Evolutionary conservation across 768 basidiomycete species (phyloP), one percentile per base, ranked within the genome.

Genomic region (Termitomyces sp.): DNA sequence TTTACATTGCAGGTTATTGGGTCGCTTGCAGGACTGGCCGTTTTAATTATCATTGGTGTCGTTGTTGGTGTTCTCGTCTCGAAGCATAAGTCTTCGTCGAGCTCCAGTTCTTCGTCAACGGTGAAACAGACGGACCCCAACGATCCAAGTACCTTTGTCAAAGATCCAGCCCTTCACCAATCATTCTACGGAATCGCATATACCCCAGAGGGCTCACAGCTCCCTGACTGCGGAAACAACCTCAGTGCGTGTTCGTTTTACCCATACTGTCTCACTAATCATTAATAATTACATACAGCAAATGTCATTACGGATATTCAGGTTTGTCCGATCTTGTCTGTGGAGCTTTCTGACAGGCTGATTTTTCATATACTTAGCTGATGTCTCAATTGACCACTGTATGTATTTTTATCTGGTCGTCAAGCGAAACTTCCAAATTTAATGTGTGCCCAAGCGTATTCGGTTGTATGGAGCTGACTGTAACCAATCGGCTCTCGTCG

Each of bases 401-500:
- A 52, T 16, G 64, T 27, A 26, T 39, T 16, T 18, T 27, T 36
- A 18, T n/a, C 5, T 3, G 2, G 8, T 50, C 12, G 8, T 49
- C 56, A 27, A 5, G 24, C 22, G 24, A 76, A 42, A 34, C 16
- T 16, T 24, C 26, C 40, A 32, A n/a, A 33, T 5, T 51, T 49
- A 16, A 47, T 26, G n/a, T 37, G 24, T 18, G 16, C 34, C 6
- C 2, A 42, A 82, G 84, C 85, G 84, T 52, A 75, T 93, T 60
- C 89, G 91, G 65, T 76, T 95, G 37, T 96, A 95, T 69, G 93
- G 93, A 40, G 85, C 91, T 36, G 91, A 93, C 71, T 93, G 91
- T 69, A 93, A 93, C 68, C 87, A 90, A 69, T 83, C 86, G 3
- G 87, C 87, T 0, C 77, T 91, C 22, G 87, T 92, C 49, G 84